These are phyloP conservation scores for Gorgonomyces haynaldii DNA, from an alignment of 192 early-diverging fungal species.

Conservation along the genomic window DNA sequence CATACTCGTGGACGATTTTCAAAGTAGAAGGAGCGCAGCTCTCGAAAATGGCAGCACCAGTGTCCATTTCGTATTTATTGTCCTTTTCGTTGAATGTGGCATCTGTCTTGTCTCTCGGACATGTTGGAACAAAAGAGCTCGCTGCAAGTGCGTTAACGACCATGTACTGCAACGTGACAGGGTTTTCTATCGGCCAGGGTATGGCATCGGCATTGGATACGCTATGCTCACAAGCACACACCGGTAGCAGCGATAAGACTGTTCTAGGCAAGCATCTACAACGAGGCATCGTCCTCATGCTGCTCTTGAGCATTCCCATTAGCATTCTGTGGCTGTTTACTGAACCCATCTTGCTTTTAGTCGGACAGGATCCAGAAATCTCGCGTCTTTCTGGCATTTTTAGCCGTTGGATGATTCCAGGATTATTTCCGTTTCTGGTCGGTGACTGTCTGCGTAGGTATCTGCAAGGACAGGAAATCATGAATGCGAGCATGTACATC, in stretches of 20 bases:
- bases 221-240: constrained; percentile 37
- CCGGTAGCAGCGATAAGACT: constrained; percentile 13
- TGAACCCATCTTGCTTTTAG: constrained; percentile 50
- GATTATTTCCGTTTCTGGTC: constrained; percentile 62
- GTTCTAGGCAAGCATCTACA: constrained; percentile 40
- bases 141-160: constrained; percentile 20
- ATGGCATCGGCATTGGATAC: constrained; percentile 43
- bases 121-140: constrained; percentile 33
- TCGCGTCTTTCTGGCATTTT: constrained; percentile 58
- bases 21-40: constrained; percentile 13
- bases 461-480: constrained; percentile 74
- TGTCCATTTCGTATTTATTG: constrained; percentile 31
- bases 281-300: constrained; percentile 64
- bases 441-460: constrained; percentile 81
- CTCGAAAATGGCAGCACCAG: constrained; percentile 29
- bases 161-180: constrained; percentile 35
- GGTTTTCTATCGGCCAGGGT: constrained; percentile 27
- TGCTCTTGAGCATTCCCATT: constrained; percentile 59
- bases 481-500: constrained; percentile 72
- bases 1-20: constrained; percentile 6
- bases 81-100: constrained; percentile 9
- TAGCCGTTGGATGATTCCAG: constrained; percentile 54
- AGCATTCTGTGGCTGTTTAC: constrained; percentile 58
- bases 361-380: constrained; percentile 65
- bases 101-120: constrained; percentile 20